Percentiles rank a stretch among this genome's conserved stretches.
Conservation (phyloP, 805 yeast species). For the Saccharomycopsis babjevae region DNA sequence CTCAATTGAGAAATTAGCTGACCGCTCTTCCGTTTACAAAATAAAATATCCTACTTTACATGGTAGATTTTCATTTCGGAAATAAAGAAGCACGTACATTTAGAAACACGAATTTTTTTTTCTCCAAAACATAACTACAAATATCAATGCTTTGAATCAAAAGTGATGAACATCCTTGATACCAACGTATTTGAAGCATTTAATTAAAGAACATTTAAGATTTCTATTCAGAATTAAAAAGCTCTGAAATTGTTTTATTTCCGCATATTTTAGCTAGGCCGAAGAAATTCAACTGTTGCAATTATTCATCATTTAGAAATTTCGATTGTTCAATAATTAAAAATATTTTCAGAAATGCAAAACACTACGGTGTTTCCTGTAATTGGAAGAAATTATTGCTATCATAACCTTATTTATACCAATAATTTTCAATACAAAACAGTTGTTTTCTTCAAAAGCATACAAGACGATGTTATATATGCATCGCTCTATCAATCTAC, state of each 20-base stretch:
- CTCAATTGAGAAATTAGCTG: too few relatives aligned
- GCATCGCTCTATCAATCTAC: too few relatives aligned
- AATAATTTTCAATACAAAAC: neutral
- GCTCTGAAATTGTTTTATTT: conserved; percentile 19
- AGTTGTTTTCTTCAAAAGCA: too few relatives aligned
- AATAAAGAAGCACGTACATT: too few relatives aligned
- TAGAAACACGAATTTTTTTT: too few relatives aligned
- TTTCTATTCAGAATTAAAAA: conserved; percentile 18
- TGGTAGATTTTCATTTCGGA: too few relatives aligned
- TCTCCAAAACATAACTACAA: too few relatives aligned
- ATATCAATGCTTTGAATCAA: too few relatives aligned
- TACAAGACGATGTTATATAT: too few relatives aligned
- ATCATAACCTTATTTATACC: neutral
- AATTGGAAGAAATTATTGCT: neutral
- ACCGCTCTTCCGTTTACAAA: neutral
- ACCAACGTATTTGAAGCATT: neutral
- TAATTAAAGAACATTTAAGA: neutral
- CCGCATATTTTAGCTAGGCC: conserved; percentile 14
- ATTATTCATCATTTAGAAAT: conserved; percentile 15
- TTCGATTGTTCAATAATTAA: neutral
- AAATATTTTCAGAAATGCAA: neutral
- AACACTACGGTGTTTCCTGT: neutral
- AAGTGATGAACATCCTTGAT: too few relatives aligned
- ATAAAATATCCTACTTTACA: neutral
- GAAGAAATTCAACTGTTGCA: conserved; percentile 20